A percentile compares a stretch with the other conserved stretches of the same genome.
phyloP scores from a whole-genome alignment of 2,329 filamentous ascomycete species.

The Sporothrix variecibatus region DNA sequence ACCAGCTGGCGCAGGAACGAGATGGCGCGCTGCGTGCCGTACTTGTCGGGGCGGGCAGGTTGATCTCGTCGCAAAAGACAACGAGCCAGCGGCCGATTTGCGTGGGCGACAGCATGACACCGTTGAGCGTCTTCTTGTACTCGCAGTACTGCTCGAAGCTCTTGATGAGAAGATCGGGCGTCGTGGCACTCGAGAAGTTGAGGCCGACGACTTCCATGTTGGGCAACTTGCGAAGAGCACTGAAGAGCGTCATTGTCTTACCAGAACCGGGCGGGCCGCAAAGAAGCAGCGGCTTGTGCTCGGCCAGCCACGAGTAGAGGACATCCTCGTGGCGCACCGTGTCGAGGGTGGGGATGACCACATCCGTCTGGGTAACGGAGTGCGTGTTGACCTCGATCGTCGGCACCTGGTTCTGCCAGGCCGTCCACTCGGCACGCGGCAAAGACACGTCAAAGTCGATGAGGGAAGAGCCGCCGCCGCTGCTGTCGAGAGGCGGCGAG shows the following conservation, averaged over 20 bases:
- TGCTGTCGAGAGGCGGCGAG: conserved; percentile 74
- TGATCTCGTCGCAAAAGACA: conserved; percentile 99
- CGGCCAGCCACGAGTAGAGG: conserved; percentile 98
- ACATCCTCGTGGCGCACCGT: conserved; percentile 98
- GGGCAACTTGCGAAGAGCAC: conserved; percentile 90
- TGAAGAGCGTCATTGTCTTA: conserved; percentile 99
- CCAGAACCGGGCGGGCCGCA: conserved; percentile 97
- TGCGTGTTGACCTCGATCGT: conserved; percentile 97
- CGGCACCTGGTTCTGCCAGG: conserved; percentile 94
- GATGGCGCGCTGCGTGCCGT: conserved; percentile 95
- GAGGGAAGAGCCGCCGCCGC: conserved; percentile 62
- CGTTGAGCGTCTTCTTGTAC: conserved; percentile 97
- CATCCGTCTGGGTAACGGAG: conserved; percentile 95
- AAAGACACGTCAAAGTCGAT: conserved; percentile 94
- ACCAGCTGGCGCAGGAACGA: conserved; percentile 96
- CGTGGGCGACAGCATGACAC: conserved; percentile 90
- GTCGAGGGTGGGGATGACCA: conserved; percentile 96
- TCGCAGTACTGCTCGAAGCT: conserved; percentile 99
- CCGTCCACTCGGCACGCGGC: conserved; percentile 83
- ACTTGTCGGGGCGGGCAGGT: conserved; percentile 94
- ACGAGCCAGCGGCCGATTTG: conserved; percentile 98
- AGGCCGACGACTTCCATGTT: conserved; percentile 99
- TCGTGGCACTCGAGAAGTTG: conserved; percentile 98
- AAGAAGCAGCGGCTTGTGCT: conserved; percentile 94
- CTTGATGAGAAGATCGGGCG: conserved; percentile 95